A percentile compares a stretch with the other conserved stretches of the same genome.
phyloP scores from a whole-genome alignment of 2,329 filamentous ascomycete species.

The Phaeosphaeria sp. region DNA sequence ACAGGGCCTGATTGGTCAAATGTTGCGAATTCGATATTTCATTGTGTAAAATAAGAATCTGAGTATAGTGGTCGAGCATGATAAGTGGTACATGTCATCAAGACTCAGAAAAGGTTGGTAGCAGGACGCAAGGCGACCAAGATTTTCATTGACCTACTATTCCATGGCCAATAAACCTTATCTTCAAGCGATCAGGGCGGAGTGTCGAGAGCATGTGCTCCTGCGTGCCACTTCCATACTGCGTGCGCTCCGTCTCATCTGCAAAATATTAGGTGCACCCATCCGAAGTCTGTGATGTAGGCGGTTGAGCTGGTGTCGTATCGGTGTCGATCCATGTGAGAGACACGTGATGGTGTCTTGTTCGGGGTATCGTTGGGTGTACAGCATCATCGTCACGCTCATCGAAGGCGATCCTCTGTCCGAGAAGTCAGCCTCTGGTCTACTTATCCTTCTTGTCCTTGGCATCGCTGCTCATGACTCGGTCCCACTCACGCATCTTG shows the following conservation, averaged over 20 bases:
- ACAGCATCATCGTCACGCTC: neutral
- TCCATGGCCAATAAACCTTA: neutral
- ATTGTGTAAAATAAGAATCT: no score
- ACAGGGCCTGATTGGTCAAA: neutral
- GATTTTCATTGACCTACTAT: neutral
- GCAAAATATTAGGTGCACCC: neutral
- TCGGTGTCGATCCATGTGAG: neutral
- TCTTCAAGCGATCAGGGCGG: neutral
- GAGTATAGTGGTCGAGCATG: no score
- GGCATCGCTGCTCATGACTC: neutral
- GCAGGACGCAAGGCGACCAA: neutral
- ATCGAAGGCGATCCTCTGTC: conserved; percentile 37
- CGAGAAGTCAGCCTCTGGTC: conserved; percentile 24
- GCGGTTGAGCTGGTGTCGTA: neutral
- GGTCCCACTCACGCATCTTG: conserved; percentile 66
- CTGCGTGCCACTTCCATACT: neutral
- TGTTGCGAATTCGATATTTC: no score
- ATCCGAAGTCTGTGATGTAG: neutral
- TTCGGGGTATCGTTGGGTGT: conserved; percentile 2
- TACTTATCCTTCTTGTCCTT: neutral
- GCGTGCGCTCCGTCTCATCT: neutral
- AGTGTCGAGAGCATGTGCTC: neutral
- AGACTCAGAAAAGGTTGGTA: no score
- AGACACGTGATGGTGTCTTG: neutral
- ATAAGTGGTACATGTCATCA: no score